Evolutionary conservation across 371 early-diverging fungal species (phyloP), one percentile per base, ranked within the genome.

Genomic region (Coemansia sp.): DNA sequence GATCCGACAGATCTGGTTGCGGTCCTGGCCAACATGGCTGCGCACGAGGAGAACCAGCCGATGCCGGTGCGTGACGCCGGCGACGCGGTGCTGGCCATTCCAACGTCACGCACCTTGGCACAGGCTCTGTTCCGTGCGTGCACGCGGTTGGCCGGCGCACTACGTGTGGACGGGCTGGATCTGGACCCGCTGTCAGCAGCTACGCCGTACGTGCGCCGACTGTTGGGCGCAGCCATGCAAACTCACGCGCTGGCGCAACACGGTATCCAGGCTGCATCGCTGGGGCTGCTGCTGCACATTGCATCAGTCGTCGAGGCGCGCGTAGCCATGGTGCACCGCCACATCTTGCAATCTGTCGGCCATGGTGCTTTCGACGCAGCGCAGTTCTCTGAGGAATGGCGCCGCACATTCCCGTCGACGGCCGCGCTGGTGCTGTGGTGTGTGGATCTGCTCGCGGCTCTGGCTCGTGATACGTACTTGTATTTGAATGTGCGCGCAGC

Each of bases 391-490:
- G 70, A 42, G 36, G 42, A 48, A 31, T 74, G 75, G 75, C 62
- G 55, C 14, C 50, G 49, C n/a, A 33, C 65, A 3, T 74, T 74
- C 37, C 71, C 65, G 39, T 46, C 75, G 32, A 47, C 66, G 10
- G 66, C 59, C 4, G 75, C 75, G 40, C 75, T 74, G 52, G 75
- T 69, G 6, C 61, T 74, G 55, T 74, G 75, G 75, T 70, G 71
- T 59, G 51, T 74, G 34, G 75, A 74, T 34, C 51, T 74, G 59
- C 62, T 74, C 47, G 66, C 55, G 1, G 75, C 75, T 11, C 66
- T 74, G n/a, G 46, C 70, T 11, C 75, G 75, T 32, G 75, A 74
- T 42, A 70, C 75, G 42, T 74, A 62, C 18, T 55, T 74, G 66
- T 74, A 58, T 47, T 50, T 74, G 34, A 46, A 74, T 38, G 66